These are phyloP conservation scores for Orbilia ellipsospora DNA, from an alignment of 2,329 filamentous ascomycete genomes.

Conservation along the genomic window DNA sequence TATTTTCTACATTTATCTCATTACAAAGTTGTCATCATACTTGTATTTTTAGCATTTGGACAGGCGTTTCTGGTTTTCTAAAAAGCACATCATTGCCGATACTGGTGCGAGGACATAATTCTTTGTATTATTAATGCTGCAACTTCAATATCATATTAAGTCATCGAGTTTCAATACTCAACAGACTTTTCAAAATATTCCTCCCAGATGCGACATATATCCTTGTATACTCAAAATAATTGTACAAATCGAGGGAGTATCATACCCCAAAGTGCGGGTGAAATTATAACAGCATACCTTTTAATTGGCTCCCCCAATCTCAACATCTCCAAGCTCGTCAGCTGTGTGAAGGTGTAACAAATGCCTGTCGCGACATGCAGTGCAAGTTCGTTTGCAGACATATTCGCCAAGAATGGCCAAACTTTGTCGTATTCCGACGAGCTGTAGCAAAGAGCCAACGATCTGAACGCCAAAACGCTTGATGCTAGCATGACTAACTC, in stretches of 20 bases:
- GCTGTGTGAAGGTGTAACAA: conserved; percentile 22
- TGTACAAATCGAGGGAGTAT: too few relatives aligned
- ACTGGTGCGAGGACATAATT: too few relatives aligned
- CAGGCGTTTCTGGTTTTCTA: conserved; percentile 31
- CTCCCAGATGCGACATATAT: too few relatives aligned
- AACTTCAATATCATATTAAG: too few relatives aligned
- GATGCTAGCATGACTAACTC: conserved; percentile 37
- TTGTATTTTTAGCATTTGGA: conserved; percentile 50
- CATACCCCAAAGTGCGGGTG: conserved; percentile 2
- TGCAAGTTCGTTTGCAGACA: neutral
- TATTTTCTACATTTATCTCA: too few relatives aligned
- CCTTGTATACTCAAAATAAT: too few relatives aligned
- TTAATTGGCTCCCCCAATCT: conserved; percentile 29
- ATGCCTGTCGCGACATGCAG: conserved; percentile 2
- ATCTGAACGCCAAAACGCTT: conserved; percentile 21
- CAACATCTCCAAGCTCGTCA: conserved; percentile 20
- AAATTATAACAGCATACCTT: conserved; percentile 9
- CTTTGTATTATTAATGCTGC: too few relatives aligned
- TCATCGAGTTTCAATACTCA: too few relatives aligned
- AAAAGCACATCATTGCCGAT: neutral
- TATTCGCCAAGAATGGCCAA: neutral
- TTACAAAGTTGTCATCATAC: too few relatives aligned
- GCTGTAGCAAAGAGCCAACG: conserved; percentile 19
- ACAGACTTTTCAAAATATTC: too few relatives aligned
- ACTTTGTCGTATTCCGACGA: conserved; percentile 17